These are phyloP conservation scores for Cornus controversa DNA, from an alignment of 148 eudicot genomes.

Conservation along the genomic window DNA sequence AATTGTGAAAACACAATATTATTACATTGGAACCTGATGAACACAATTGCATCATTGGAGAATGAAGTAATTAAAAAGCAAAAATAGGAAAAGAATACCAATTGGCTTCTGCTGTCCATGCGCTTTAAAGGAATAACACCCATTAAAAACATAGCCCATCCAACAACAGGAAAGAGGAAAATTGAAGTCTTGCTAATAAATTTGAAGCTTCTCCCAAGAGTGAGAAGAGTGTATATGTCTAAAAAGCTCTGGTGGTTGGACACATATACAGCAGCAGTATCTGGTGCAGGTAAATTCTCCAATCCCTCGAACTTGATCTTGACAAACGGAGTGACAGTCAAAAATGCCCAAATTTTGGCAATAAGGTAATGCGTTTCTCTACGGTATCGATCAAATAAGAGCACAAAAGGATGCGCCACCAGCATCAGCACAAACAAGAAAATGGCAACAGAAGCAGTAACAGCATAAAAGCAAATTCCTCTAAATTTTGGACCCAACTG, in stretches of 20 bases:
- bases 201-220: slow-evolving; percentile 83
- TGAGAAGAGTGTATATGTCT: slow-evolving; percentile 82
- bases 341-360: slow-evolving; percentile 77
- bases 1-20: neutral
- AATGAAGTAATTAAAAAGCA: neutral
- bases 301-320: slow-evolving; percentile 69
- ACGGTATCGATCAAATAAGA: slow-evolving; percentile 65
- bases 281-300: slow-evolving; percentile 68
- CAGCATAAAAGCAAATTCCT: slow-evolving; percentile 68
- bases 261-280: slow-evolving; percentile 84
- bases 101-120: slow-evolving; percentile 87
- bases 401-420: slow-evolving; percentile 84
- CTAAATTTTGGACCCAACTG: slow-evolving; percentile 51
- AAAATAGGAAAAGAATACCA: slow-evolving; percentile 42
- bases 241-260: slow-evolving; percentile 96
- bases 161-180: slow-evolving; percentile 73
- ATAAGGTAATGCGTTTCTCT: slow-evolving; percentile 69
- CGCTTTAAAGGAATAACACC: slow-evolving; percentile 92
- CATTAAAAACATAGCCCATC: slow-evolving; percentile 93
- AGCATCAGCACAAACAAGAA: slow-evolving; percentile 68
- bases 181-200: slow-evolving; percentile 91
- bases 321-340: slow-evolving; percentile 61
- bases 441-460: slow-evolving; percentile 57
- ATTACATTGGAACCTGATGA: neutral
- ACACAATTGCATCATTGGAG: neutral